Evolutionary conservation across 192 early-diverging fungal species (phyloP).

Genomic region (Glomus cerebriforme): DNA sequence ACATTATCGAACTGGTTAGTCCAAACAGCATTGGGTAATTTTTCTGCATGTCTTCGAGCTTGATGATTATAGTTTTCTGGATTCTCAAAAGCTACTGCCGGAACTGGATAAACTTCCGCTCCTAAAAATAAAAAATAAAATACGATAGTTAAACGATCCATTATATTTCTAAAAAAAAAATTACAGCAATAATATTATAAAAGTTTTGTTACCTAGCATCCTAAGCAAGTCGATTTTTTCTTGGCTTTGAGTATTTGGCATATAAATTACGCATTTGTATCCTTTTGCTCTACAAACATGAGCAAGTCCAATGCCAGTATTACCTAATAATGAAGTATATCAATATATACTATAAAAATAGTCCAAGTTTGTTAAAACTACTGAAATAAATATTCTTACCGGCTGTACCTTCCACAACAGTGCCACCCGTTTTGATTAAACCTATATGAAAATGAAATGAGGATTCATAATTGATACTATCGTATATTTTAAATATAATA

Average conservation of each 20-base stretch:
- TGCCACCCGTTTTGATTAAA: constrained; percentile 82
- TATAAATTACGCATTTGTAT: constrained; percentile 94
- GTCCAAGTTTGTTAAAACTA: not conserved
- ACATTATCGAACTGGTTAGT: constrained; percentile 97
- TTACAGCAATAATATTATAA: not conserved
- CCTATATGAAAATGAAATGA: constrained; percentile 44
- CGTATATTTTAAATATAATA: not conserved
- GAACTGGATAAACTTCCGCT: constrained; percentile 91
- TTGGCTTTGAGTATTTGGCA: constrained; percentile 96
- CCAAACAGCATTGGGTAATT: constrained; percentile 85
- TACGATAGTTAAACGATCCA: not conserved
- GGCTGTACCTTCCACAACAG: constrained; percentile 84
- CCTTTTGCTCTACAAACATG: constrained; percentile 93
- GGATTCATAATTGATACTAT: not conserved
- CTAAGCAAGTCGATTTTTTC: constrained; percentile 92
- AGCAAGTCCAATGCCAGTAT: constrained; percentile 96
- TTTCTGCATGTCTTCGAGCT: constrained; percentile 79
- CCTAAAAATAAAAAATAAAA: constrained; percentile 37
- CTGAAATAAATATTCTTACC: constrained; percentile 47
- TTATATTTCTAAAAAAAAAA: not conserved
- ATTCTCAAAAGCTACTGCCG: constrained; percentile 89
- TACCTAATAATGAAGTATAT: constrained; percentile 41
- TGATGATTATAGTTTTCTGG: constrained; percentile 96
- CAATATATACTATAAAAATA: too few relatives aligned
- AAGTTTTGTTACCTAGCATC: constrained; percentile 69